Evolutionary conservation across 23 red algal genomes (phyloP), one percentile per base, ranked within the genome.

Genomic region (Chondrus crispus): DNA sequence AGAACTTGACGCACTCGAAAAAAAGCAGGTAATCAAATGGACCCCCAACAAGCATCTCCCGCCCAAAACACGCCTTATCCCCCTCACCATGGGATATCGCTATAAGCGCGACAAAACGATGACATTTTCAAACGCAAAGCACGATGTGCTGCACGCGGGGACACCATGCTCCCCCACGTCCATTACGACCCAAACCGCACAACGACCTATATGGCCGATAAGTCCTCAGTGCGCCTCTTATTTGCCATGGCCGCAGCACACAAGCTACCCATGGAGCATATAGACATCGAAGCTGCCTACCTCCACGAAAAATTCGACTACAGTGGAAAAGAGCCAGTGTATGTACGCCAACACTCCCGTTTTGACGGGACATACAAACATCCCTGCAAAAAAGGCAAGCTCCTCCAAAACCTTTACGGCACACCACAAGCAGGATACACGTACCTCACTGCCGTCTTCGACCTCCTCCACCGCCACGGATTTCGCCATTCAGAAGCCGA

Each of bases 261-360:
- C 51, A 5, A 43, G 11, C 58, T 49, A 29, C 6, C 24, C 8
- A 4, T 62, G 10, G 45, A 58, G 29, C 79, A 66, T 42, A 30
- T 83, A n/a, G 79, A 83, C 51, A 83, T 83, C 5, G 28, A 49
- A 13, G 52, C 79, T 68, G 79, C 46, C 52, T 62, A 58, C 40
- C 30, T 62, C 11, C 79, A 83, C 58, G 52, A 54, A 30, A 13
- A 7, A 8, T 83, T 54, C 79, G 51, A 83, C 13, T 7, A 20
- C 49, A n/a, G n/a, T n/a, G n/a, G n/a, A n/a, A 33, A 49, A 4
- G 7, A 9, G 9, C 8, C 79, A 5, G 45, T 83, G 44, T 83
- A 10, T 28, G 32, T 66, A 26, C 5, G 28, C 8, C 24, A 53
- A 30, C 79, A 26, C 6, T 22, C 79, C 9, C 5, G 7, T 4